Base-by-base conservation (phyloP, 768 basidiomycete genomes). In the Chalciporus chontae region DNA sequence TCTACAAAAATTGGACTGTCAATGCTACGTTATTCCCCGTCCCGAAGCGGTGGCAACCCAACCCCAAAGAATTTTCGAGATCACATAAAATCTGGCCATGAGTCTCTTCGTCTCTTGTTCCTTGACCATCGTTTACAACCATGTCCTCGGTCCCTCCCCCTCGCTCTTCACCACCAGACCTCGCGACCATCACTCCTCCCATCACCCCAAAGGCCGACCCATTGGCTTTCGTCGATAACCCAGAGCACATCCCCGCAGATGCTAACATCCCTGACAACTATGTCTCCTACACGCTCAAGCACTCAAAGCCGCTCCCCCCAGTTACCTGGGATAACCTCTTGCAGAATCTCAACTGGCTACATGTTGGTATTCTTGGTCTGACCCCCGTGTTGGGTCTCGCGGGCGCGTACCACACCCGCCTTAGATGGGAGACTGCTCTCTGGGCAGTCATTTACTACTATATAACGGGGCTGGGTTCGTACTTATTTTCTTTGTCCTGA, bases 231-330 rank as follows among this genome's bases (percentile, higher is more conserved):
- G 58, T 64, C 17, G 60, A 66, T 1, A 52, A 68, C 44, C 62
- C 67, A 6, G 68, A 64, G 0, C 55, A 65, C 23, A 23, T 46
- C 7, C 79, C 78, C 43, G 65, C 69, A 53, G 83, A 84, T 65
- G 64, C 77, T 59, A 76, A 80, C 62, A 82, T 89, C 51, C 85
- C 87, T 14, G 87, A 90, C 69, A 90, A 91, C 74, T 91, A 90
- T 60, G 88, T 91, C 64, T 72, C 82, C 19, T 77, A 86, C 67
- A 88, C 84, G 4, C 76, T 91, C 61, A 80, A 78, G 58, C 83
- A 79, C 29, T 75, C 79, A 51, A 86, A 85, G 62, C 61, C 83
- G 3, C 74, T 85, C 10, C 87, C 88, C 0, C 87, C 87, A 1
- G 71, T 90, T 55, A 72, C 75, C 4, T 81, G 76, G 80, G 63